Evolutionary conservation across 345 rosid genomes (phyloP), one percentile per base, ranked within the genome.

Genomic region (Citrus australasica): DNA sequence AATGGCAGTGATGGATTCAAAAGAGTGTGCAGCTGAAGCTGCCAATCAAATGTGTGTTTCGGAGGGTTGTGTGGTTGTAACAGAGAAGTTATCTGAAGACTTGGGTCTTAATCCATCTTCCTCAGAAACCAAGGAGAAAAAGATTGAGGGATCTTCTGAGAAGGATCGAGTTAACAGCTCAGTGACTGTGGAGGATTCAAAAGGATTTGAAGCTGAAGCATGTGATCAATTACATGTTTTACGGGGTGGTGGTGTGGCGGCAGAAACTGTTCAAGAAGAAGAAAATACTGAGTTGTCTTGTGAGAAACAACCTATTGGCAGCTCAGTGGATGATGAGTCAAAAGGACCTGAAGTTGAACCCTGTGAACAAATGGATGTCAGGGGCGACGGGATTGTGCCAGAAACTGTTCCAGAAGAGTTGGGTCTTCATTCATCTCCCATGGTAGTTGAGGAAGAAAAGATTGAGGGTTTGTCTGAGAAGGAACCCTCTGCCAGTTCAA

Each of bases 181-280:
- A 69, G 9, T 30, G 27, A 35, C 68, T 46, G n/a, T 0, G 42
- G 32, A 75, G 22, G 69, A 80, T 17, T 11, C 42, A 9, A 55
- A 37, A 77, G 74, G 22, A 27, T 2, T 38, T 46, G 83, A 77
- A 56, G 77, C 60, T 25, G 76, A 27, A 53, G 56, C 32, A 32
- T 71, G 65, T 64, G 79, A 73, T 64, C 46, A 69, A 32, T 53
- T 63, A 14, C 67, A 61, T 71, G 42, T 37, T 21, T 66, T 76
- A 42, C 71, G 61, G 40, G 79, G 28, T 72, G 79, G 74, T 73
- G 86, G 3, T 42, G 27, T 40, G 72, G 80, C 56, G 46, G 38
- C 72, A 42, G 81, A 76, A 82, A 77, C 69, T 72, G 58, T 69
- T 17, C 72, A 62, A 70, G 80, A 79, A 28, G 78, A 69, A 21